These are phyloP conservation scores for Podospora tetraspora DNA, from an alignment of 495 filamentous ascomycete species.

Conservation along the genomic window DNA sequence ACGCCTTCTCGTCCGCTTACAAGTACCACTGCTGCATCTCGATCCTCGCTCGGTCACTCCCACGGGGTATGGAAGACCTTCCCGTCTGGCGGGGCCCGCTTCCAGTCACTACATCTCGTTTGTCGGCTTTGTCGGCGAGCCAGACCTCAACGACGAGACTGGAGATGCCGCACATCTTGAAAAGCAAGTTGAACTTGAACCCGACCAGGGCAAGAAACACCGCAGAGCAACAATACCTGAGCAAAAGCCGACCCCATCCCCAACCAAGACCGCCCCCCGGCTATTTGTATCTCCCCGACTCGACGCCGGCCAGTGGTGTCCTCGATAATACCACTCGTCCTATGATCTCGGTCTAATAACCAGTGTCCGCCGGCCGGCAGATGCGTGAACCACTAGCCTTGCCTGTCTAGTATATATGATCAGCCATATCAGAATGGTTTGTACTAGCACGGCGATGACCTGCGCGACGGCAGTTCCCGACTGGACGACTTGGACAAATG, in stretches of 20 bases:
- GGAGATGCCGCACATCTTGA: background rate
- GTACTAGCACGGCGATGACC: background rate
- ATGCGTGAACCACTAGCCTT: background rate
- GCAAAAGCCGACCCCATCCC: background rate
- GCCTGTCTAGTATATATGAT: background rate
- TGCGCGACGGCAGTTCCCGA: background rate
- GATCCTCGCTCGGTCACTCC: background rate
- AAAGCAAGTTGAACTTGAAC: too few species aligned
- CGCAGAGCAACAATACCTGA: background rate
- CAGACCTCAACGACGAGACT: background rate
- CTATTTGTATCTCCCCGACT: background rate
- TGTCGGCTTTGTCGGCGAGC: background rate
- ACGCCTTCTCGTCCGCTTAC: background rate
- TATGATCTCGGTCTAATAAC: background rate
- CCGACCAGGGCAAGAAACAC: background rate
- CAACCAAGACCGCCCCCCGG: background rate
- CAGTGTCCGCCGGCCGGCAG: background rate
- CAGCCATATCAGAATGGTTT: background rate
- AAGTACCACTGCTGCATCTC: background rate
- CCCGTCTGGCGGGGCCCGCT: background rate
- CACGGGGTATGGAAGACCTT: background rate
- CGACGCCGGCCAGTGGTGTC: background rate
- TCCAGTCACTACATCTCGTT: background rate
- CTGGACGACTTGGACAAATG: background rate
- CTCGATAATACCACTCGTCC: background rate